Base-by-base conservation (phyloP, 768 basidiomycete genomes). In the Boletus sp. region DNA sequence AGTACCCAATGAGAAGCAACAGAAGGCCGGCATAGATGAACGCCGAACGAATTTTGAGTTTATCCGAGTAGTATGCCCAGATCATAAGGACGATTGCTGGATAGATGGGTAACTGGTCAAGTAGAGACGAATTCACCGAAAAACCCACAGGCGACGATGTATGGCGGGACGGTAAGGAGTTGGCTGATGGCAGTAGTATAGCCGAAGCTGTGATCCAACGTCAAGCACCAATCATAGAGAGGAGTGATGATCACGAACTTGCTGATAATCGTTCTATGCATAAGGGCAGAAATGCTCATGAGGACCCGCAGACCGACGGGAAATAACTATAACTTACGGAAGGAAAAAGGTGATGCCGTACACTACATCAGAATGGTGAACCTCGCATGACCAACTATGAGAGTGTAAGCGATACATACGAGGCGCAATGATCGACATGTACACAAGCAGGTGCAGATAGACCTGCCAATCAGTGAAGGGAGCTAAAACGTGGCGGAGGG, bases 331-430 rank as follows among this genome's bases (percentile, higher is more conserved):
- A 4, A 77, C 85, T 62, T 64, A 87, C 82, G 85, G 85, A 30
- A 87, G 70, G 74, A 88, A 88, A 25, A 87, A 70, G 0, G 86
- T 85, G 44, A 86, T 85, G 3, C 85, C 86, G 60, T 83, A 86
- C 3, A 86, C 85, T 87, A 38, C 13, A 30, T 23, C 37, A 51
- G 14, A 37, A 27, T 6, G 19, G 37, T 65, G 30, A 65, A 48
- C 15, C 2, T 35, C 33, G 10, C 27, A 32, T 3, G 11, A 7
- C 6, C 44, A 27, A 30, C 7, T 9, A 32, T 9, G 21, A 32
- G 17, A 27, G 15, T 0, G 41, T 11, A 7, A 13, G 7, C 3
- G 27, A 11, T 15, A 77, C 85, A 69, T 64, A 88, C 86, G 61
- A 25, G 85, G 86, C 3, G 68, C 75, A 41, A 83, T 65, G 43